A percentile compares a stretch with the other conserved stretches of the same genome.
phyloP scores from a whole-genome alignment of 1,139 yeast genomes.

The Pichia terricola region DNA sequence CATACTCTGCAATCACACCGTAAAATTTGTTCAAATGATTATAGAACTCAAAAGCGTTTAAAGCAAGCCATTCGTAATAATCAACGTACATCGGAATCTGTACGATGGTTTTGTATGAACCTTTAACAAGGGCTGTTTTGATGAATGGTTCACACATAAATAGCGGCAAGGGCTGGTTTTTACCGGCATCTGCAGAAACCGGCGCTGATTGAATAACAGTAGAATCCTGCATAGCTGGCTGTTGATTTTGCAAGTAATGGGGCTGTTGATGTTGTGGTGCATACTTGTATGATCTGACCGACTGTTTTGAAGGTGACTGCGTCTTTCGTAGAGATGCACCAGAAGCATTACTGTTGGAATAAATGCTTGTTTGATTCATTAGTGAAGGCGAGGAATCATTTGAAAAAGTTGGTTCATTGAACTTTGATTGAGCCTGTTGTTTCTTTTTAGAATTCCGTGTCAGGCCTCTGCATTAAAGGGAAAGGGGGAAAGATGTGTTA shows the following conservation, averaged over 20 bases:
- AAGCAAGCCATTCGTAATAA: slow-evolving; percentile 89
- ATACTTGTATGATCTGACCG: slow-evolving; percentile 19
- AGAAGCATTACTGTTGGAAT: slow-evolving; percentile 30
- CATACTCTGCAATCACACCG: slow-evolving; percentile 80
- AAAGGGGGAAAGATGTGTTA: not conserved
- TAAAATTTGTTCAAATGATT: slow-evolving; percentile 80
- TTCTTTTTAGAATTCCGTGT: slow-evolving; percentile 55
- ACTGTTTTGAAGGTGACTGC: slow-evolving; percentile 27
- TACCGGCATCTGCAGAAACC: not conserved
- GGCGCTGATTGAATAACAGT: too few relatives aligned
- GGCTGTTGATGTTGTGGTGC: slow-evolving; percentile 22
- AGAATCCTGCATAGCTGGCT: too few relatives aligned
- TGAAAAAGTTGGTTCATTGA: slow-evolving; percentile 15
- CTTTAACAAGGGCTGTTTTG: slow-evolving; percentile 88
- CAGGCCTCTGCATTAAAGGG: slow-evolving; percentile 37
- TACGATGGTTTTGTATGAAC: slow-evolving; percentile 94
- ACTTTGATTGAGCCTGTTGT: slow-evolving; percentile 20
- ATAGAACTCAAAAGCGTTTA: slow-evolving; percentile 83
- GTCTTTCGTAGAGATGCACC: slow-evolving; percentile 24
- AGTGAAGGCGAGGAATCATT: slow-evolving; percentile 22
- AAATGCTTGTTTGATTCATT: slow-evolving; percentile 12
- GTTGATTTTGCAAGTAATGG: slow-evolving; percentile 26
- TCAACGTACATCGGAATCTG: slow-evolving; percentile 94
- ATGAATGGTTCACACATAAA: slow-evolving; percentile 91
- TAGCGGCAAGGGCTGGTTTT: slow-evolving; percentile 38